A percentile compares a stretch with the other conserved stretches of the same genome.
phyloP scores from a whole-genome alignment of 129 eudicot species.

The Oenanthe sinensis region DNA sequence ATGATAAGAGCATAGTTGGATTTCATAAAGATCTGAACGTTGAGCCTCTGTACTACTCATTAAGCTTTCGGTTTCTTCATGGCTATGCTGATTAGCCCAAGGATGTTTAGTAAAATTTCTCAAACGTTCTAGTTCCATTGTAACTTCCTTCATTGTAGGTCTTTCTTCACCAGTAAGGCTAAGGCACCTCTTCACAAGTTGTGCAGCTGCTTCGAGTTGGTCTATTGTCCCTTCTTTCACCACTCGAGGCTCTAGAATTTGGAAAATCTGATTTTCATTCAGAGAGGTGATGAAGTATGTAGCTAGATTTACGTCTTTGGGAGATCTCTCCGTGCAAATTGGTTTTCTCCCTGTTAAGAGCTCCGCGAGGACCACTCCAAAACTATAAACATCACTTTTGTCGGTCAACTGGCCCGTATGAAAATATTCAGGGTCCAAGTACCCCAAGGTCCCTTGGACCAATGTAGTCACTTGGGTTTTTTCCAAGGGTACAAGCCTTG shows the following conservation, averaged over 20 bases:
- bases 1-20: background rate
- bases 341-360: constrained; percentile 37
- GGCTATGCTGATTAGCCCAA: constrained; percentile 22
- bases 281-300: constrained; percentile 28
- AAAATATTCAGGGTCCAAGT: constrained; percentile 50
- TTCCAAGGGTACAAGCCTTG: constrained; percentile 40
- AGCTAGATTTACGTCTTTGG: constrained; percentile 26
- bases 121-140: constrained; percentile 39
- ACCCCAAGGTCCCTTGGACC: constrained; percentile 50
- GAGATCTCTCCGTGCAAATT: constrained; percentile 18
- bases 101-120: constrained; percentile 39
- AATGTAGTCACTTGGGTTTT: constrained; percentile 39
- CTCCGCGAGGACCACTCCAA: constrained; percentile 54
- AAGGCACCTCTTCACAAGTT: constrained; percentile 34
- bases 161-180: constrained; percentile 31
- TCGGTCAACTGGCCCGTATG: constrained; percentile 34
- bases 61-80: constrained; percentile 21
- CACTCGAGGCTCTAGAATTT: constrained; percentile 35
- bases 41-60: background rate
- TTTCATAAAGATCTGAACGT: background rate
- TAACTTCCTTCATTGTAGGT: constrained; percentile 56
- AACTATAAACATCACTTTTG: constrained; percentile 53
- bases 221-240: constrained; percentile 31
- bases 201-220: constrained; percentile 28
- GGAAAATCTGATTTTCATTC: constrained; percentile 30